Conservation (phyloP, 2,329 filamentous ascomycete genomes). For the Dactylellina haptotyla region DNA sequence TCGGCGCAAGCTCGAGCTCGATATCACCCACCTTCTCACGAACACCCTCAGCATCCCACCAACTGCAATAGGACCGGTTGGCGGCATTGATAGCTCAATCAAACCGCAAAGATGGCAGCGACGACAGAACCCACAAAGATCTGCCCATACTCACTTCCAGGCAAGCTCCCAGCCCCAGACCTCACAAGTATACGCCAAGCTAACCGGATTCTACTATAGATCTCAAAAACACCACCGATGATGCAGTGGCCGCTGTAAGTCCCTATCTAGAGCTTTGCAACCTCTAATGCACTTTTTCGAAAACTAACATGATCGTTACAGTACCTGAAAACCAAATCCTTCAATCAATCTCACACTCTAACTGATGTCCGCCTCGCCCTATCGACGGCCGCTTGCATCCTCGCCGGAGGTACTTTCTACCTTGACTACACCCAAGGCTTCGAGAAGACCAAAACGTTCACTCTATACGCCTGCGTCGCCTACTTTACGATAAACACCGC, state of each 20-base stretch:
- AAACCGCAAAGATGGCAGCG: conserved; percentile 36
- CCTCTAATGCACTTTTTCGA: not conserved
- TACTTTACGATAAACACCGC: conserved; percentile 82
- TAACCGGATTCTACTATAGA: conserved; percentile 67
- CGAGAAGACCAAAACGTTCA: conserved; percentile 83
- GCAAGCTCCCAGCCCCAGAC: conserved; percentile 15
- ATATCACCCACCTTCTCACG: conserved; percentile 30
- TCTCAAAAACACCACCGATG: conserved; percentile 95
- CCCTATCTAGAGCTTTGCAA: not conserved
- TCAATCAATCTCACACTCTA: conserved; percentile 81
- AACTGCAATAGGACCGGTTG: conserved; percentile 6
- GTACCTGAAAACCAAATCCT: conserved; percentile 88
- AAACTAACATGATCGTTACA: conserved; percentile 63
- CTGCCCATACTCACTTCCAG: conserved; percentile 56
- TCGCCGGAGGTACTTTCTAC: conserved; percentile 84
- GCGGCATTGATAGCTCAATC: conserved; percentile 10
- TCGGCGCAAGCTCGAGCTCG: conserved; percentile 12
- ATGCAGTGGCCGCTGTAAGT: conserved; percentile 74
- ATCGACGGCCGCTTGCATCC: conserved; percentile 81
- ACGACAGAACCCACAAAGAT: conserved; percentile 55
- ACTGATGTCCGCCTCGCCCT: conserved; percentile 83
- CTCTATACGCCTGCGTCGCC: conserved; percentile 77
- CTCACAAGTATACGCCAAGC: not conserved
- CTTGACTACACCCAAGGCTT: conserved; percentile 90
- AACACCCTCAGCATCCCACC: conserved; percentile 22